Conservation (phyloP, 169 alveolate species). For the Ichthyophthirius multifiliis region DNA sequence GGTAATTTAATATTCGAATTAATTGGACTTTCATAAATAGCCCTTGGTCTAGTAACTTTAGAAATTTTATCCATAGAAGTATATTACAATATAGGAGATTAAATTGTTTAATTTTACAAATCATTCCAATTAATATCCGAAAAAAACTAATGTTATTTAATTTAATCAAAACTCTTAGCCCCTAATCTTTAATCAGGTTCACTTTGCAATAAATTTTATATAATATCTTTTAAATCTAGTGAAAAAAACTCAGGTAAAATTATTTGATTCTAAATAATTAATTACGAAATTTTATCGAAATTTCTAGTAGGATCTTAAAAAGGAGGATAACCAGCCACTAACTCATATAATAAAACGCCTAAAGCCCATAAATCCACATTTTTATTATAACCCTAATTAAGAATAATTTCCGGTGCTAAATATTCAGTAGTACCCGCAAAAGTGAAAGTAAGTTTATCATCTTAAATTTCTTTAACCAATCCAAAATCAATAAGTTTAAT, state of each 20-base stretch:
- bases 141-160: no score
- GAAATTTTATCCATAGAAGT: no score
- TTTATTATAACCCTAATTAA: conserved; percentile 41
- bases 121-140: no score
- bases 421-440: no score
- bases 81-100: no score
- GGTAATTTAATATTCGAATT: neutral
- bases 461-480: conserved; percentile 45
- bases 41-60: conserved; percentile 12
- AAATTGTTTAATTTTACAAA: no score
- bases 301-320: neutral
- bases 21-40: conserved; percentile 11
- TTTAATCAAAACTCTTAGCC: no score
- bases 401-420: conserved; percentile 59
- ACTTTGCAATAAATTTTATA: no score
- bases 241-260: no score
- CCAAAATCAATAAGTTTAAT: conserved; percentile 63
- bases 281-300: neutral
- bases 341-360: conserved; percentile 45
- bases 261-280: no score
- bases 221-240: no score
- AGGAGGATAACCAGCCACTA: conserved; percentile 43
- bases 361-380: conserved; percentile 50
- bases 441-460: neutral
- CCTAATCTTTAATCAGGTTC: no score